Evolutionary conservation across 768 basidiomycete genomes (phyloP), one percentile per base, ranked within the genome.

Genomic region (Tremella fuciformis): DNA sequence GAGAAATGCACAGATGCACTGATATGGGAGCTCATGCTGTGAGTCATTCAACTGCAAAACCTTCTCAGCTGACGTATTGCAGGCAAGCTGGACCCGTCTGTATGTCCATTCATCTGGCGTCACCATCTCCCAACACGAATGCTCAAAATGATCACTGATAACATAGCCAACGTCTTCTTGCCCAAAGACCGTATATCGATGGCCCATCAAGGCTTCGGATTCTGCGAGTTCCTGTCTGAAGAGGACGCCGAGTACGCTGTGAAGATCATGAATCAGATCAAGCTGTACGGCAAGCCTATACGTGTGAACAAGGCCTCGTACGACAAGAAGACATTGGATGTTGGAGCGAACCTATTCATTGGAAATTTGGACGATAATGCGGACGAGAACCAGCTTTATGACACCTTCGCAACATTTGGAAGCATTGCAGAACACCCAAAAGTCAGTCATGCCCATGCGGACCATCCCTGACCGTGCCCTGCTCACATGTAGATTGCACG

Each of bases 221-320:
- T 99, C 80, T 97, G 94, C 83, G 96, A 99, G 82, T 98, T 99
- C 78, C 81, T 94, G 78, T 92, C 92, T 39, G 93, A 98, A 80
- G 93, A 96, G 77, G 96, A 98, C 80, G 92, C 96, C 62, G 96
- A 99, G 79, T 99, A 99, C 78, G 94, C 92, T 58, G 97, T 94
- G 83, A 96, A 97, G 83, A 97, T 98, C 69, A 97, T 98, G 94
- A 99, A 99, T 77, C 94, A 97, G 82, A 98, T 99, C 76, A 99
- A 99, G 79, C 78, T 99, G 53, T 99, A 89, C 85, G 96, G 96
- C 22, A 98, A 98, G 76, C 96, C 96, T 29, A 96, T 99, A 59
- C 83, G 96, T 65, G 94, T 99, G 64, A 98, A 97, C 83, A 99
- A 97, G 87, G 94, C 94, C 8, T 94, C 91, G 13, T 96, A 92